These are phyloP conservation scores for Candida tallmaniae DNA, from an alignment of 805 yeast species.

Conservation along the genomic window DNA sequence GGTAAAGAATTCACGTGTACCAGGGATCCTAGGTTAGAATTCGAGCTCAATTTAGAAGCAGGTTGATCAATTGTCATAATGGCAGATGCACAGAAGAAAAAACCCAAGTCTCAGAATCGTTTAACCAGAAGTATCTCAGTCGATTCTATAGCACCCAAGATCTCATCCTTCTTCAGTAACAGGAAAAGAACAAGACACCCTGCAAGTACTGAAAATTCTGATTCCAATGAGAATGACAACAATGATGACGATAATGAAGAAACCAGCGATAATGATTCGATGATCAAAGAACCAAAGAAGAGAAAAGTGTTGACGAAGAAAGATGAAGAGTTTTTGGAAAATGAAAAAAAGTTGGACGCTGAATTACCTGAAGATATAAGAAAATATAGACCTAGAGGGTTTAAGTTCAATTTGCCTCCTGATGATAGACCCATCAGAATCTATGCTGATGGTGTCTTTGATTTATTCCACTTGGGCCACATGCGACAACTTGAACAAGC, in stretches of 20 bases:
- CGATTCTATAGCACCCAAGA: constrained; percentile 35
- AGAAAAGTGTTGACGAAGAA: constrained; percentile 22
- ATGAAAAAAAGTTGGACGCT: constrained; percentile 59
- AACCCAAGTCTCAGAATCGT: constrained; percentile 8
- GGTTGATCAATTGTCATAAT: too few relatives aligned
- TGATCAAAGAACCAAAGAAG: constrained; percentile 12
- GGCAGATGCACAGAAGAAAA: too few relatives aligned
- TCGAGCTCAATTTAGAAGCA: too few relatives aligned
- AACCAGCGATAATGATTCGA: constrained; percentile 13
- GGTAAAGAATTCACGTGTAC: too few relatives aligned
- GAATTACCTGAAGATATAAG: constrained; percentile 65
- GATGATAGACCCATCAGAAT: constrained; percentile 79
- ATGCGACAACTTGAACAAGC: constrained; percentile 98
- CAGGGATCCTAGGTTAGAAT: too few relatives aligned
- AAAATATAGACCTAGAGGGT: constrained; percentile 78
- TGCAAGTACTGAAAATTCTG: too few relatives aligned
- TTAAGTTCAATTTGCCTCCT: constrained; percentile 76
- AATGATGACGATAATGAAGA: constrained; percentile 11
- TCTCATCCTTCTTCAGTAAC: constrained; percentile 27
- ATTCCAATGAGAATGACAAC: constrained; percentile 7
- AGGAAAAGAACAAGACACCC: constrained; percentile 18
- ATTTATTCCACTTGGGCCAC: constrained; percentile 93
- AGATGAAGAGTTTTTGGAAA: constrained; percentile 31
- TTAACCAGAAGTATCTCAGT: constrained; percentile 35
- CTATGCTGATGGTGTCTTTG: constrained; percentile 99